Evolutionary conservation across 2,329 filamentous ascomycete genomes (phyloP).

Genomic region (Cordyceps cicadae): DNA sequence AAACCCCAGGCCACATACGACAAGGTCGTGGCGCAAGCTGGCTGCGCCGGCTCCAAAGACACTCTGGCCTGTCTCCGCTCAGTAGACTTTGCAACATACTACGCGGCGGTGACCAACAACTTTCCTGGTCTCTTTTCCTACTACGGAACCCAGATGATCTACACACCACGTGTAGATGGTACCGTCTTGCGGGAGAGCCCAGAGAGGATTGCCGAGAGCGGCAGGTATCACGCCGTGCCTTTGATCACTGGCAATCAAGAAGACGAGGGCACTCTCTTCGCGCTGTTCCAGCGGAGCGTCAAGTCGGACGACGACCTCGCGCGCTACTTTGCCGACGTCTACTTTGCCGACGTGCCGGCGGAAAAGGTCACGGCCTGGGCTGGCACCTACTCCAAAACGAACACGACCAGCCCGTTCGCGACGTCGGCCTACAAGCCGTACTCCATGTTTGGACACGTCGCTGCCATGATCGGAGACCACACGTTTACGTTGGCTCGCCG

Average conservation of each 20-base stretch:
- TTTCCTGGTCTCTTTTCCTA: slow-evolving; percentile 63
- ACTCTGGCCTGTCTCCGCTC: slow-evolving; percentile 8
- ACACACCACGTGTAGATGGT: slow-evolving; percentile 66
- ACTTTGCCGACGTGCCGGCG: slow-evolving; percentile 50
- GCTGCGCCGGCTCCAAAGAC: slow-evolving; percentile 33
- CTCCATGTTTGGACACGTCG: slow-evolving; percentile 68
- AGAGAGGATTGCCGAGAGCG: slow-evolving; percentile 44
- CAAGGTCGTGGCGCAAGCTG: slow-evolving; percentile 38
- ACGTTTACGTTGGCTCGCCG: slow-evolving; percentile 67
- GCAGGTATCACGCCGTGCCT: slow-evolving; percentile 42
- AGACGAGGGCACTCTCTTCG: slow-evolving; percentile 71
- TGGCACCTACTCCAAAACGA: slow-evolving; percentile 48
- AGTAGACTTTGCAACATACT: slow-evolving; percentile 32
- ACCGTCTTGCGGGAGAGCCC: slow-evolving; percentile 53
- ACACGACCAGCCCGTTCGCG: slow-evolving; percentile 61
- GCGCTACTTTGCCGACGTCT: slow-evolving; percentile 51
- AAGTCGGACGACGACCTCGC: slow-evolving; percentile 51
- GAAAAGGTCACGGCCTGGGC: slow-evolving; percentile 49
- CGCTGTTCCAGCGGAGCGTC: slow-evolving; percentile 61
- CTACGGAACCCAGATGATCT: slow-evolving; percentile 60
- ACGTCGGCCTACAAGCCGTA: slow-evolving; percentile 59
- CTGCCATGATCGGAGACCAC: slow-evolving; percentile 67
- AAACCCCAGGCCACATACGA: slow-evolving; percentile 51
- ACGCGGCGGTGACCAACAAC: slow-evolving; percentile 55
- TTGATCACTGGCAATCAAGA: slow-evolving; percentile 64